Percentiles rank a stretch among this genome's conserved stretches.
phyloP scores from a whole-genome alignment of 1,284 basidiomycete species.

The Sparassis latifolia region DNA sequence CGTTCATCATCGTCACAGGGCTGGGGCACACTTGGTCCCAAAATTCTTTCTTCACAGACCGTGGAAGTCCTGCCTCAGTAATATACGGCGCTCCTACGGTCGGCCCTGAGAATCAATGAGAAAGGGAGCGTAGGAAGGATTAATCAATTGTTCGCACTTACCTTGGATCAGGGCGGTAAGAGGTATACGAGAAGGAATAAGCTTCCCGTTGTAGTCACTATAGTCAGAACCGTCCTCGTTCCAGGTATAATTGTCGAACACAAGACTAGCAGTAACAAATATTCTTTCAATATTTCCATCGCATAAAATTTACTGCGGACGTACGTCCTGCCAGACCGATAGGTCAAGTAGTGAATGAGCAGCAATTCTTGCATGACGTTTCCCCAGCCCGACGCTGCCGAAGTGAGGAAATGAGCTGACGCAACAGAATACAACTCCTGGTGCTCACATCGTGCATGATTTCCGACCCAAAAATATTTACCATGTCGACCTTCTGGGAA shows the following conservation, averaged over 20 bases:
- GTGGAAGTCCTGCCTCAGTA: constrained; percentile 10
- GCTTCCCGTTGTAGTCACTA: constrained; percentile 27
- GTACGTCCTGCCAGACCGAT: constrained; percentile 36
- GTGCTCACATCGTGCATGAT: constrained; percentile 33
- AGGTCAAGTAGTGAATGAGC: constrained; percentile 40
- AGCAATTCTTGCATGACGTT: constrained; percentile 49
- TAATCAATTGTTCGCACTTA: constrained; percentile 1
- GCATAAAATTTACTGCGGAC: constrained; percentile 12
- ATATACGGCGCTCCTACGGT: constrained; percentile 42
- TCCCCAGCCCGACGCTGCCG: constrained; percentile 36
- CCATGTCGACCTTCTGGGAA: constrained; percentile 33
- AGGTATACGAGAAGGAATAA: constrained; percentile 49
- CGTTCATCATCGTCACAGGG: constrained; percentile 3
- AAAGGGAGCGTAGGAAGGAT: neutral
- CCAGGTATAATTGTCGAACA: constrained; percentile 66
- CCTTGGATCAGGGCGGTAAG: constrained; percentile 51
- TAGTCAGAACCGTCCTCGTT: constrained; percentile 13
- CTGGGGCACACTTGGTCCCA: constrained; percentile 9
- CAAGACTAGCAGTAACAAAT: constrained; percentile 28
- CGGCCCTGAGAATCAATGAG: constrained; percentile 28
- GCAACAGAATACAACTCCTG: neutral
- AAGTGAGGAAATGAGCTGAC: neutral
- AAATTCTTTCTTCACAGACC: constrained; percentile 12
- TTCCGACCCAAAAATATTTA: constrained; percentile 41
- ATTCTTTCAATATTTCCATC: neutral